These are phyloP conservation scores for Dothideomycetes sp. DNA, from an alignment of 2,329 filamentous ascomycete genomes.

Conservation along the genomic window DNA sequence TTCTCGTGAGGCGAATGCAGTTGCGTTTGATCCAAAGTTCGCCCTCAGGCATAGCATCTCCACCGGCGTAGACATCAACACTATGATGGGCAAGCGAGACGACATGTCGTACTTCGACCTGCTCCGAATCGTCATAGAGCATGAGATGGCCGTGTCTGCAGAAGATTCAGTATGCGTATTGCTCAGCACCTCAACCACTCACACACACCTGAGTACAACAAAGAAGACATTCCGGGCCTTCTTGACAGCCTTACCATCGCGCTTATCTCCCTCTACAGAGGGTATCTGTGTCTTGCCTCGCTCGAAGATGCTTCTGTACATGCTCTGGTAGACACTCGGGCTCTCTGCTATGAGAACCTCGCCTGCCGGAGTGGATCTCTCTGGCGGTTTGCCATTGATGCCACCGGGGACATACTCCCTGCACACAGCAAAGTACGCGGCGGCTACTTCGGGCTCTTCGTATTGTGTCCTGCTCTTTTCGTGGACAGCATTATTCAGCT, in stretches of 20 bases:
- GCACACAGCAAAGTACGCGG: constrained; percentile 91
- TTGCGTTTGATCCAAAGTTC: constrained; percentile 95
- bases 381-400: constrained; percentile 85
- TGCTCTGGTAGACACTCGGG: constrained; percentile 92
- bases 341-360: constrained; percentile 60
- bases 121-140: constrained; percentile 92
- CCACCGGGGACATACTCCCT: constrained; percentile 86
- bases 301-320: constrained; percentile 95
- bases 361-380: constrained; percentile 71
- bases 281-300: constrained; percentile 52
- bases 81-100: constrained; percentile 84
- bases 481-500: constrained; percentile 23
- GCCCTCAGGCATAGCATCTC: constrained; percentile 63
- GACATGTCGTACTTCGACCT: constrained; percentile 92
- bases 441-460: constrained; percentile 67
- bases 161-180: background rate
- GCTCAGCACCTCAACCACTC: constrained; percentile 21
- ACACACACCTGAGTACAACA: constrained; percentile 65
- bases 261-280: constrained; percentile 44
- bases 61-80: constrained; percentile 72
- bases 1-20: constrained; percentile 71
- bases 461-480: constrained; percentile 49
- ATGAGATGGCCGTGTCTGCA: constrained; percentile 79
- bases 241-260: constrained; percentile 40
- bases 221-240: constrained; percentile 83